phyloP scores from a whole-genome alignment of 495 filamentous ascomycete genomes.

The Aspergillus saccharolyticus region DNA sequence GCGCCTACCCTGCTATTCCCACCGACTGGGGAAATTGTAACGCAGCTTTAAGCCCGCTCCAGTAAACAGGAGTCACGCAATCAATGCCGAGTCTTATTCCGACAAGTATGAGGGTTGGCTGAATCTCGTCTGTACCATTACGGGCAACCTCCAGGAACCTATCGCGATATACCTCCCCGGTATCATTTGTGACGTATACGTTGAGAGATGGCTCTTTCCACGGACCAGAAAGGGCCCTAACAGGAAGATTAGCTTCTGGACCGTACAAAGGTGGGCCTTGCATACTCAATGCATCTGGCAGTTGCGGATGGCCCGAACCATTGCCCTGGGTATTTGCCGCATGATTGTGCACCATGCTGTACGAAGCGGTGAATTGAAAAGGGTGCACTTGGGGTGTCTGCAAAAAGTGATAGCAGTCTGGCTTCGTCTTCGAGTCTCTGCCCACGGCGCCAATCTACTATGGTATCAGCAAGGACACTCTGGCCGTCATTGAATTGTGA shows the following conservation, averaged over 20 bases:
- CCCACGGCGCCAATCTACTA: constrained; percentile 72
- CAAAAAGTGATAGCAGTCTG: constrained; percentile 74
- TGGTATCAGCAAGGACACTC: constrained; percentile 21
- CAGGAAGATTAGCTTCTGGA: constrained; percentile 20
- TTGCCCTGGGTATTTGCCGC: constrained; percentile 91
- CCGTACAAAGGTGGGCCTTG: constrained; percentile 2
- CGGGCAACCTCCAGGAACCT: constrained; percentile 71
- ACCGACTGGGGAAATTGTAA: constrained; percentile 85
- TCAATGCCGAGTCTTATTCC: constrained; percentile 89
- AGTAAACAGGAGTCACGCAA: constrained; percentile 86
- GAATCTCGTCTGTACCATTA: constrained; percentile 56
- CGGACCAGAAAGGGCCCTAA: constrained; percentile 65
- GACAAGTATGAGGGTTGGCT: constrained; percentile 82
- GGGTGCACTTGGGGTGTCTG: constrained; percentile 77
- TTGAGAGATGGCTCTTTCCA: constrained; percentile 53
- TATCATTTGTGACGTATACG: constrained; percentile 87
- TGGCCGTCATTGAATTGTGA: background rate
- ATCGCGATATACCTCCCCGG: constrained; percentile 88
- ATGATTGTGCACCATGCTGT: constrained; percentile 76
- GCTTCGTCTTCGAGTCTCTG: constrained; percentile 58
- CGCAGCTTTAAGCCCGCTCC: constrained; percentile 76
- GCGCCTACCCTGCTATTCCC: constrained; percentile 85
- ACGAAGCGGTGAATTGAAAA: constrained; percentile 98
- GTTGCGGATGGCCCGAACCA: constrained; percentile 99
- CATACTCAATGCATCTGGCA: constrained; percentile 91